Percentiles rank a stretch among this genome's conserved stretches.
Evolutionary conservation across 345 rosid species (phyloP).

Genomic region (Pistacia integerrima): DNA sequence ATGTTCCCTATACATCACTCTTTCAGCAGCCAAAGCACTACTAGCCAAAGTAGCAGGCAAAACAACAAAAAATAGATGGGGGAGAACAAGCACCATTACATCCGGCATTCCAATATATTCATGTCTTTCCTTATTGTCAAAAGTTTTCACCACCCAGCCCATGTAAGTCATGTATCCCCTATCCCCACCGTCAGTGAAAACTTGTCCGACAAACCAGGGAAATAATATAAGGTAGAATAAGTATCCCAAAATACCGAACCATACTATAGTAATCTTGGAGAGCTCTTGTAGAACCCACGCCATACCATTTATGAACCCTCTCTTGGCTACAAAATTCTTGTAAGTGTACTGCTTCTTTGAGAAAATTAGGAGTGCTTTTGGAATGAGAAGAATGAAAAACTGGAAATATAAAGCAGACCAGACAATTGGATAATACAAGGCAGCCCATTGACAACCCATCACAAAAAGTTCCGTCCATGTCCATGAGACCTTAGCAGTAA

Average conservation of each 20-base stretch:
- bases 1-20: constrained; percentile 51
- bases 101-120: constrained; percentile 75
- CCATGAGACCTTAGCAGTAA: constrained; percentile 64
- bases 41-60: constrained; percentile 57
- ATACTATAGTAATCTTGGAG: constrained; percentile 58
- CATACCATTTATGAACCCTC: constrained; percentile 47
- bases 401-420: constrained; percentile 54
- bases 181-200: constrained; percentile 54
- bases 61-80: constrained; percentile 73
- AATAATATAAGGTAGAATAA: constrained; percentile 61
- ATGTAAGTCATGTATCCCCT: constrained; percentile 79
- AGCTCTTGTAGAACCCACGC: constrained; percentile 77
- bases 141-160: constrained; percentile 75
- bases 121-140: constrained; percentile 34
- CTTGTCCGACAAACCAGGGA: constrained; percentile 80
- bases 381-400: constrained; percentile 57
- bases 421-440: constrained; percentile 67
- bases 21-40: constrained; percentile 75
- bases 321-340: constrained; percentile 47
- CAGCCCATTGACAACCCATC: constrained; percentile 88
- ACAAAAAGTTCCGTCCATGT: constrained; percentile 89
- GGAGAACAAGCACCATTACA: constrained; percentile 81
- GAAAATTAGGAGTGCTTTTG: constrained; percentile 52
- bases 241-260: constrained; percentile 73
- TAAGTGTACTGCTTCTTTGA: constrained; percentile 59